A percentile compares a stretch with the other conserved stretches of the same genome.
Evolutionary conservation across 2,329 filamentous ascomycete species (phyloP).

Genomic region (Xylariaceae sp.): DNA sequence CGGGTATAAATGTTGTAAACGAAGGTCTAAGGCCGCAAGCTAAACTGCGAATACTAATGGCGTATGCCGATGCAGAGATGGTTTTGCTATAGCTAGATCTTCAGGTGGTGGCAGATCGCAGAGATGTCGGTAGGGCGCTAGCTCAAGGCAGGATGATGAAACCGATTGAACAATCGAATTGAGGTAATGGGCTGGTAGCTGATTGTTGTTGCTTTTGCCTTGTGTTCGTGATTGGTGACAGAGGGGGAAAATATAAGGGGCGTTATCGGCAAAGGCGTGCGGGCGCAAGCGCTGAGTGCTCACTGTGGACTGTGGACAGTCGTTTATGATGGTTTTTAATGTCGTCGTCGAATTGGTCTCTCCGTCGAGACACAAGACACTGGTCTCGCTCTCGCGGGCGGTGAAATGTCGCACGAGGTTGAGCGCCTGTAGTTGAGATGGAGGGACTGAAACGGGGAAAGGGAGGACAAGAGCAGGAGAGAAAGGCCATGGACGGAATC

Average conservation of each 20-base stretch:
- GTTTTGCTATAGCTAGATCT: not conserved
- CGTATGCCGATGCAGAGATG: not conserved
- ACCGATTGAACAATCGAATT: conserved; percentile 8
- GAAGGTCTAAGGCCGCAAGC: conserved; percentile 4
- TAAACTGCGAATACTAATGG: not conserved
- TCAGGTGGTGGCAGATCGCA: not conserved
- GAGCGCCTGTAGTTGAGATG: conserved; percentile 22
- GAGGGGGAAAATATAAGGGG: conserved; percentile 9
- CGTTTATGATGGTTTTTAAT: not conserved
- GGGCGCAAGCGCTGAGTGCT: conserved; percentile 2
- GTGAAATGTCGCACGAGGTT: conserved; percentile 33
- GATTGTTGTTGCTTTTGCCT: not conserved
- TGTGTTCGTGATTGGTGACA: not conserved
- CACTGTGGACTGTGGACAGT: not conserved
- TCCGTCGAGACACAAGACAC: conserved; percentile 34
- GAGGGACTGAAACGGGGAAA: conserved; percentile 31
- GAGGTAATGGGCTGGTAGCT: not conserved
- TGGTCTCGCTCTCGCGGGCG: conserved; percentile 34
- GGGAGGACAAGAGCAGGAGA: conserved; percentile 30
- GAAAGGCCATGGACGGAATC: conserved; percentile 21
- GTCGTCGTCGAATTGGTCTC: conserved; percentile 22
- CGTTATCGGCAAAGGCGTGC: conserved; percentile 5
- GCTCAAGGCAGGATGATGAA: not conserved
- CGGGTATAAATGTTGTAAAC: conserved; percentile 10
- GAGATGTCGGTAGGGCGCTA: not conserved